phyloP scores from a whole-genome alignment of 2,329 filamentous ascomycete genomes.

The Colletotrichum musae region DNA sequence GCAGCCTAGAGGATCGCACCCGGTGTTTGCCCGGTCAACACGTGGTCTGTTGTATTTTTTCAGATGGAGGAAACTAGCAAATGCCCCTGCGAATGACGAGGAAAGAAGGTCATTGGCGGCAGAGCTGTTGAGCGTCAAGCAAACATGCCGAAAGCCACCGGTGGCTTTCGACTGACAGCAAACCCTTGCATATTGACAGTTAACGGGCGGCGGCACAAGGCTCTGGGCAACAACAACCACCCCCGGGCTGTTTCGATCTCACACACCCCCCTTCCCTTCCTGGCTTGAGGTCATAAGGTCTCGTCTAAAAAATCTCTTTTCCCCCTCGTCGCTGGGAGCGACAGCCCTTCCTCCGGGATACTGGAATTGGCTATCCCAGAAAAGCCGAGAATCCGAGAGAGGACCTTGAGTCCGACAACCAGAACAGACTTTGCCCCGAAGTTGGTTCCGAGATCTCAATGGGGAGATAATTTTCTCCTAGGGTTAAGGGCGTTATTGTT shows the following conservation, averaged over 20 bases:
- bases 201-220: not conserved
- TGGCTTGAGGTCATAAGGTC: no score
- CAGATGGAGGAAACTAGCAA: not conserved
- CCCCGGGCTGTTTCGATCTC: not conserved
- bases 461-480: no score
- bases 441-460: constrained; percentile 3
- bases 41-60: not conserved
- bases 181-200: constrained; percentile 1
- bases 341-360: not conserved
- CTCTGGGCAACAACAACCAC: not conserved
- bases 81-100: not conserved
- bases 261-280: no score
- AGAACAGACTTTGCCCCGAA: not conserved
- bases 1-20: no score
- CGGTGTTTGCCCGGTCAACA: not conserved
- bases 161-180: not conserved
- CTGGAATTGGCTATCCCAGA: not conserved
- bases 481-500: not conserved
- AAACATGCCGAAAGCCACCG: not conserved
- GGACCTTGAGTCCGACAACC: not conserved
- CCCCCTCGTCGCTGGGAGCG: not conserved
- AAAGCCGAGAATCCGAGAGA: not conserved
- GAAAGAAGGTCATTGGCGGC: not conserved
- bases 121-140: not conserved
- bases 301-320: no score